These are phyloP conservation scores for Talaromyces adpressus DNA, from an alignment of 495 filamentous ascomycete genomes.

Conservation along the genomic window DNA sequence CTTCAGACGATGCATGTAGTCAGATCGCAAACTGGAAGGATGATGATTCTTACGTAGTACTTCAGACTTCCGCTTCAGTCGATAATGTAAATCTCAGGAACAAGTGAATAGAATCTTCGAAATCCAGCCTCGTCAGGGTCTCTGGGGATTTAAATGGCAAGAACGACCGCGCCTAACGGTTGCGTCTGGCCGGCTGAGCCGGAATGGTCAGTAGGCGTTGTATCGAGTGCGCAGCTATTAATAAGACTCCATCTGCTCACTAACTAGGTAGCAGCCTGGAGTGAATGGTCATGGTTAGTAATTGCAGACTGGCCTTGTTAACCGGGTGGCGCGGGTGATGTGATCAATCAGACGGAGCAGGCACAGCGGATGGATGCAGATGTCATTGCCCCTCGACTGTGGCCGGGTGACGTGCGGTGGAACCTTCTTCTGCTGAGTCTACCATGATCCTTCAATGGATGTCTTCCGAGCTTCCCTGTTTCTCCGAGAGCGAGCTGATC, in stretches of 20 bases:
- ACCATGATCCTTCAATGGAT: no score
- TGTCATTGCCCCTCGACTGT: slow-evolving; percentile 5
- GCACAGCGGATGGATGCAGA: slow-evolving; percentile 1
- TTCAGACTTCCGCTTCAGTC: no score
- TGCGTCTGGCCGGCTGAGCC: neutral
- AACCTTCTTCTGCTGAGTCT: neutral
- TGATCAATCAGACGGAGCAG: slow-evolving; percentile 7
- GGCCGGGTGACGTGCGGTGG: neutral
- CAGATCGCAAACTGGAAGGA: neutral
- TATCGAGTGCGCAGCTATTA: neutral
- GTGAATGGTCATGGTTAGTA: neutral
- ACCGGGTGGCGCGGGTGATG: slow-evolving; percentile 3
- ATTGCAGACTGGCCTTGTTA: neutral
- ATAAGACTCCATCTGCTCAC: neutral
- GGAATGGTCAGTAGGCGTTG: slow-evolving; percentile 2
- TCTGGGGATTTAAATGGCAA: neutral
- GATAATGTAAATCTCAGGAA: neutral
- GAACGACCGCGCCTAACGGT: neutral
- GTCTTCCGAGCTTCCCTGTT: slow-evolving; percentile 2
- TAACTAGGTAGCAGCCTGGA: neutral
- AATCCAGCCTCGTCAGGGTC: neutral
- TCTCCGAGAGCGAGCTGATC: neutral
- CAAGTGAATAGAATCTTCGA: neutral
- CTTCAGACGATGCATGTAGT: neutral
- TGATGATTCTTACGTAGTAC: neutral